Conservation (phyloP, 2,329 filamentous ascomycete species). For the Cordyceps cateniannulata region DNA sequence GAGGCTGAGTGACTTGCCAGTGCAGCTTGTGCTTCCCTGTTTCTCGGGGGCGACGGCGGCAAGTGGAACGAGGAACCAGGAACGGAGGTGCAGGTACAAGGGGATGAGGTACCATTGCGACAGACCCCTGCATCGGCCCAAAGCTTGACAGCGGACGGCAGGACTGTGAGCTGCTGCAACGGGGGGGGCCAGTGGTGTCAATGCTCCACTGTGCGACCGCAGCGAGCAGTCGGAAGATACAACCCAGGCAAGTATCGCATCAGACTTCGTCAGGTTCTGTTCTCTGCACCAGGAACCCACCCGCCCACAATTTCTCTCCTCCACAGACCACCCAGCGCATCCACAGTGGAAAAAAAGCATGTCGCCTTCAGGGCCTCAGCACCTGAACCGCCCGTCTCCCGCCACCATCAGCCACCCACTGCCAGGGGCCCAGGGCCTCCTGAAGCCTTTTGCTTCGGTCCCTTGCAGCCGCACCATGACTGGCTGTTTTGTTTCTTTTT, state of each 20-base stretch:
- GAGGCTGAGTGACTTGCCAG: not conserved
- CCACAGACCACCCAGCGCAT: not conserved
- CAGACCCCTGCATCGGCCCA: not conserved
- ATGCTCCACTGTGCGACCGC: not conserved
- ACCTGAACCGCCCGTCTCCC: not conserved
- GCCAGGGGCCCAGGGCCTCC: not conserved
- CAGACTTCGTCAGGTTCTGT: not conserved
- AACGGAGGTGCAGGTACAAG: not conserved
- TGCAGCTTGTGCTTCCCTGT: constrained; percentile 6
- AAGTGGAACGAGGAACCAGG: constrained; percentile 1
- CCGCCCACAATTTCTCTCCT: not conserved
- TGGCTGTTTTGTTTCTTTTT: not conserved
- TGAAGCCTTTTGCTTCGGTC: not conserved
- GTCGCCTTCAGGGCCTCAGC: too few species aligned
- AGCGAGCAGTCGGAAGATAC: not conserved
- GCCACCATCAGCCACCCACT: not conserved
- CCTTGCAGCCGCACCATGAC: not conserved
- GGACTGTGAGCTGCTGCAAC: not conserved
- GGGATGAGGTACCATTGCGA: not conserved
- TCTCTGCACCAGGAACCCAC: not conserved
- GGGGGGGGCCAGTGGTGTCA: not conserved
- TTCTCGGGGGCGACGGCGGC: constrained; percentile 6
- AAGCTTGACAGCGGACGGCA: not conserved
- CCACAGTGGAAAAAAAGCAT: not conserved
- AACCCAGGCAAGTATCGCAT: not conserved